Conservation (phyloP, 495 filamentous ascomycete genomes). For the Peziza echinospora region DNA sequence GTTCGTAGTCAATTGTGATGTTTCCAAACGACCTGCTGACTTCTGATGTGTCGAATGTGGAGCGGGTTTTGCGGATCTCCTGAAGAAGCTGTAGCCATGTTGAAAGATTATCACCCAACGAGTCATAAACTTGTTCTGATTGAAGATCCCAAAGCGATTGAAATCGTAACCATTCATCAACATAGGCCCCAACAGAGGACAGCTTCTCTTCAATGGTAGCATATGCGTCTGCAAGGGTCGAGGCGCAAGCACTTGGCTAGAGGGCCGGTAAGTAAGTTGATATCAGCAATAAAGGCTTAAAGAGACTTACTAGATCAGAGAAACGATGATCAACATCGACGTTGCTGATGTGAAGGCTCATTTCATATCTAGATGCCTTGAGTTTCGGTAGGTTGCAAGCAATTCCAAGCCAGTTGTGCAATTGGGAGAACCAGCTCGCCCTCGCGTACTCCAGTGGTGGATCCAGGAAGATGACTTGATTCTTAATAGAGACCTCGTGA, state of each 20-base stretch:
- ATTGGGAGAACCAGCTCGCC: conserved; percentile 79
- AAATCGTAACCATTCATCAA: conserved; percentile 95
- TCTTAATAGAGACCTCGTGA: conserved; percentile 87
- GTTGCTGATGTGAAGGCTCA: conserved; percentile 45
- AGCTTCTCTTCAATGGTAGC: conserved; percentile 57
- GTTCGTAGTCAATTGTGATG: conserved; percentile 86
- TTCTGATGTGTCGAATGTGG: conserved; percentile 90
- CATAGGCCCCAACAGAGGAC: conserved; percentile 51
- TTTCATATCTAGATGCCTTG: conserved; percentile 83
- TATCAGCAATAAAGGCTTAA: background rate
- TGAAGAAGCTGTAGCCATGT: conserved; percentile 86
- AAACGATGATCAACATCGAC: conserved; percentile 51
- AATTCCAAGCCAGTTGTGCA: conserved; percentile 80
- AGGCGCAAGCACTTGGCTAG: conserved; percentile 32
- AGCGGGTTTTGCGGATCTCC: conserved; percentile 78
- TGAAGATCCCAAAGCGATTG: conserved; percentile 97
- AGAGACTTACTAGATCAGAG: conserved; percentile 43
- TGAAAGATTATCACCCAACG: conserved; percentile 72
- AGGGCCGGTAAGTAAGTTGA: too few species aligned
- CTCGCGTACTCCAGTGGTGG: conserved; percentile 80
- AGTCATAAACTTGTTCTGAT: conserved; percentile 79
- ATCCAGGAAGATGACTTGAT: conserved; percentile 87
- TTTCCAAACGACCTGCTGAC: conserved; percentile 78
- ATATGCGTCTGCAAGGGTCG: conserved; percentile 58
- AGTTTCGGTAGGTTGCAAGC: conserved; percentile 82